Conservation (phyloP, 2,329 filamentous ascomycete genomes). For the Clarireedia paspali region DNA sequence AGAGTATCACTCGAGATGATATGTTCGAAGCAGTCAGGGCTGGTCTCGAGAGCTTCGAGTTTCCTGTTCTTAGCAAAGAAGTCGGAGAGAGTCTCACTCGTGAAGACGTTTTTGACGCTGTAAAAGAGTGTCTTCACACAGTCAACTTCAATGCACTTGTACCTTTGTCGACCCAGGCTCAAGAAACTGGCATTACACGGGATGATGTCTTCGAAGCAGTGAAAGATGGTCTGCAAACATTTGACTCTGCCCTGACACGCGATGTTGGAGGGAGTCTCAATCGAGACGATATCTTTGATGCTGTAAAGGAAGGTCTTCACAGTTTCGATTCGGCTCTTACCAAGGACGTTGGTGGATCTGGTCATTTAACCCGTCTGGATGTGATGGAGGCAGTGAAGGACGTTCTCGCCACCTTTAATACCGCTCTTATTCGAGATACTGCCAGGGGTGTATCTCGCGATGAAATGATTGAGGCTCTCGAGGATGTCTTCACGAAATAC, state of each 20-base stretch:
- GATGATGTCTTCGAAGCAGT: conserved; percentile 84
- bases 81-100: conserved; percentile 51
- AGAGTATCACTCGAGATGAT: conserved; percentile 52
- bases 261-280: conserved; percentile 38
- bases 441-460: conserved; percentile 23
- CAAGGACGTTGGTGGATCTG: conserved; percentile 41
- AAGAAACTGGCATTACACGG: conserved; percentile 50
- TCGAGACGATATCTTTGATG: conserved; percentile 77
- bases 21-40: conserved; percentile 57
- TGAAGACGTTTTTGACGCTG: conserved; percentile 79
- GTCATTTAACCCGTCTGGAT: conserved; percentile 63
- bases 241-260: conserved; percentile 6
- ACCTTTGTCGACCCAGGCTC: conserved; percentile 31
- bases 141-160: conserved; percentile 37
- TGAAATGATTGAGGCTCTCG: conserved; percentile 43
- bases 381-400: conserved; percentile 78
- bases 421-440: conserved; percentile 48
- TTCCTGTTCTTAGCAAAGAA: conserved; percentile 28
- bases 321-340: conserved; percentile 34
- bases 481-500: conserved; percentile 93
- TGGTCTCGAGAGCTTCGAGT: conserved; percentile 45
- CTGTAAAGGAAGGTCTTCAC: conserved; percentile 68
- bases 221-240: conserved; percentile 44
- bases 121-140: conserved; percentile 53
- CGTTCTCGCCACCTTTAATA: conserved; percentile 52